Percentiles rank a stretch among this genome's conserved stretches.
phyloP scores from a whole-genome alignment of 2,329 filamentous ascomycete genomes.

The Fusarium sp. region DNA sequence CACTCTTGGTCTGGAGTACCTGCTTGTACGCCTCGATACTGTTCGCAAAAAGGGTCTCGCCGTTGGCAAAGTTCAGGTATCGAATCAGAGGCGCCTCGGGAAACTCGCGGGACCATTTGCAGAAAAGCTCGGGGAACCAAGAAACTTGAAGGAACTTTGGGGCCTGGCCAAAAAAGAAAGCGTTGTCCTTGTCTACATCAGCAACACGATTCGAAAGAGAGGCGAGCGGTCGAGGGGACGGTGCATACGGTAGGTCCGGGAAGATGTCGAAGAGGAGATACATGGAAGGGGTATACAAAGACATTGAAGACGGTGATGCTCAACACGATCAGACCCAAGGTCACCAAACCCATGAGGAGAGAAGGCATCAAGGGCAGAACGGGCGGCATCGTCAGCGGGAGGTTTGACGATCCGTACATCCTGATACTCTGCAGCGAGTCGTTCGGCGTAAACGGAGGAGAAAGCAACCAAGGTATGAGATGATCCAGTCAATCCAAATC shows the following conservation, averaged over 20 bases:
- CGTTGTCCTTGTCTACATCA: conserved; percentile 52
- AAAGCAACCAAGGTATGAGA: conserved; percentile 4
- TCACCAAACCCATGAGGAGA: neutral
- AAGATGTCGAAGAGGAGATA: conserved; percentile 61
- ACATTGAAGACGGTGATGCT: conserved; percentile 36
- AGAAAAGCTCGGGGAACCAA: conserved; percentile 51
- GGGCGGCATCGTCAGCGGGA: conserved; percentile 6
- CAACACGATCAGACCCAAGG: conserved; percentile 6
- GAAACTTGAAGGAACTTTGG: conserved; percentile 50
- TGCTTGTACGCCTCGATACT: conserved; percentile 47
- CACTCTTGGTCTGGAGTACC: conserved; percentile 48
- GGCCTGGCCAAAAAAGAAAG: conserved; percentile 59
- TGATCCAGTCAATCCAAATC: neutral
- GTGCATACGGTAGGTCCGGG: conserved; percentile 59
- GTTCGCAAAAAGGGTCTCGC: conserved; percentile 48
- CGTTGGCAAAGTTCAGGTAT: conserved; percentile 48
- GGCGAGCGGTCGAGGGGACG: neutral
- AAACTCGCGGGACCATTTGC: conserved; percentile 48
- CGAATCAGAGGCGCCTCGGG: conserved; percentile 50
- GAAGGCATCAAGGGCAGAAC: neutral
- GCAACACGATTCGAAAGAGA: neutral
- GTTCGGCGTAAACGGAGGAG: neutral
- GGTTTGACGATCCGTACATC: conserved; percentile 1
- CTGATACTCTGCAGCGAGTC: conserved; percentile 2
- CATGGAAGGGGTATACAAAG: conserved; percentile 59